Conservation (phyloP, 176 grass and related monocot species). For the Oryza nivara region DNA sequence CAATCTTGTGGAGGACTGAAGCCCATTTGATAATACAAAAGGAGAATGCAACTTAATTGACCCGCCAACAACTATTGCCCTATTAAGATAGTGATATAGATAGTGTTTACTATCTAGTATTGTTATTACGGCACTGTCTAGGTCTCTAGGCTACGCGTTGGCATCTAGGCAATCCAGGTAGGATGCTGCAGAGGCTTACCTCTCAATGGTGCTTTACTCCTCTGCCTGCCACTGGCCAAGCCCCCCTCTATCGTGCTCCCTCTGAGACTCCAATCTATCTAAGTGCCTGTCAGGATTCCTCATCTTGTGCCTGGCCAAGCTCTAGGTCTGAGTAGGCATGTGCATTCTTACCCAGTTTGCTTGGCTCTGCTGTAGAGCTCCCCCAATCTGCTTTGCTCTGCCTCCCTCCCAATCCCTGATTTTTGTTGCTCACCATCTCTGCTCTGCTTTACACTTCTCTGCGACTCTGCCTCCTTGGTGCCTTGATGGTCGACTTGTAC, state of each 20-base stretch:
- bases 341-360: neutral
- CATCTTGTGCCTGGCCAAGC: neutral
- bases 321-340: neutral
- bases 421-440: neutral
- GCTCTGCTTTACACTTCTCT: neutral
- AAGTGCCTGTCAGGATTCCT: neutral
- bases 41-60: conserved; percentile 6
- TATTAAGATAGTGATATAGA: neutral
- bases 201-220: no score
- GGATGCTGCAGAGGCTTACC: no score
- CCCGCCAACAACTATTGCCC: neutral
- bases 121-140: no score
- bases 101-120: neutral
- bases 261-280: no score
- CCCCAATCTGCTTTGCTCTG: neutral
- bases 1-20: neutral
- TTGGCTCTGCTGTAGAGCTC: neutral
- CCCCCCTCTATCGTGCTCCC: no score
- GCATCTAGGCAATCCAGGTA: no score
- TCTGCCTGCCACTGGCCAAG: no score
- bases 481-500: neutral
- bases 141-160: no score
- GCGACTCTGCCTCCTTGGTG: neutral
- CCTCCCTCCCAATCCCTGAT: neutral
- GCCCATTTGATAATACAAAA: neutral